phyloP scores from a whole-genome alignment of 1,139 yeast genomes.

The Geotrichum australiense region DNA sequence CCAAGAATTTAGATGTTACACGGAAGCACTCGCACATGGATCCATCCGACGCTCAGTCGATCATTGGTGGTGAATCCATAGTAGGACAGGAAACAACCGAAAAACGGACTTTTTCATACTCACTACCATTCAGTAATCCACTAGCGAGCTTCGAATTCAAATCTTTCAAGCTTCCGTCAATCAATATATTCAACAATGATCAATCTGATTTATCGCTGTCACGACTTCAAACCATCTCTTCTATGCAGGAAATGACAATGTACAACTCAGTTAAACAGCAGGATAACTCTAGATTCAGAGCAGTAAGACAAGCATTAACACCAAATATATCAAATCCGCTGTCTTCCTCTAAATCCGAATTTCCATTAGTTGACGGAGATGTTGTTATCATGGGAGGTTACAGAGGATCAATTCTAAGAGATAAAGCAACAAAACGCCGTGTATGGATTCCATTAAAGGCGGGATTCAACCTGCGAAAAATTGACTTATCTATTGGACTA shows the following conservation, averaged over 20 bases:
- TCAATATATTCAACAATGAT: slow-evolving; percentile 21
- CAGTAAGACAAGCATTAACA: slow-evolving; percentile 56
- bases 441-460: slow-evolving; percentile 88
- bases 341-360: slow-evolving; percentile 24
- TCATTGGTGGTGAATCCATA: slow-evolving; percentile 27
- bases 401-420: slow-evolving; percentile 75
- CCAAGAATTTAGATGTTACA: neutral
- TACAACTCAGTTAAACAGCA: slow-evolving; percentile 51
- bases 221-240: slow-evolving; percentile 52
- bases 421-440: slow-evolving; percentile 53
- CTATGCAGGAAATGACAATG: slow-evolving; percentile 56
- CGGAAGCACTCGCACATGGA: slow-evolving; percentile 16
- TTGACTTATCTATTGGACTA: slow-evolving; percentile 68
- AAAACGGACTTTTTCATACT: slow-evolving; percentile 27
- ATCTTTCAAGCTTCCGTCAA: slow-evolving; percentile 20
- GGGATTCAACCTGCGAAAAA: slow-evolving; percentile 65
- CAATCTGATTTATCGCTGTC: no score
- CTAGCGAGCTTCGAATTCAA: slow-evolving; percentile 26
- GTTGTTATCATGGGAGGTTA: slow-evolving; percentile 80
- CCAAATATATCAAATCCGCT: slow-evolving; percentile 39
- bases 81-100: slow-evolving; percentile 14
- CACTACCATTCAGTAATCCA: slow-evolving; percentile 31
- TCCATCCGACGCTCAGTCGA: slow-evolving; percentile 27
- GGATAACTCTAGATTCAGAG: slow-evolving; percentile 62
- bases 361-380: slow-evolving; percentile 58